Evolutionary conservation across 164 flowering plant species (phyloP).

Genomic region (Vitis labrusca): DNA sequence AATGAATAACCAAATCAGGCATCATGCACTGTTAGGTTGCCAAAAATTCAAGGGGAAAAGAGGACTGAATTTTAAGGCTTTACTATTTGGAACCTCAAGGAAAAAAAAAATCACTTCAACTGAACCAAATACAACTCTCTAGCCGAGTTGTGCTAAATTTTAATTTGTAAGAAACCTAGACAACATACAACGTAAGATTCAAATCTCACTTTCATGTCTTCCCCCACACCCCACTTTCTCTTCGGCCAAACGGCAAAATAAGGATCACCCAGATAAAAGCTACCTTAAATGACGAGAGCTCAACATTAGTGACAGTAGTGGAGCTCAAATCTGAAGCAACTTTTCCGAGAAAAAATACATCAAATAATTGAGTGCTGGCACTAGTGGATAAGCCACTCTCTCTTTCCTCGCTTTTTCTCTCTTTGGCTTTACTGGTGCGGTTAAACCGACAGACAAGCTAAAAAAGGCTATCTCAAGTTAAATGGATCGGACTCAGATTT

Average conservation of each 20-base stretch:
- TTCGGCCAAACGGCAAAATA: not conserved
- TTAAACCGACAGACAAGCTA: too few relatives aligned
- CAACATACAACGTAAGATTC: not conserved
- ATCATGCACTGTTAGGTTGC: too few relatives aligned
- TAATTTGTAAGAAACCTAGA: not conserved
- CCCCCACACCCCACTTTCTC: too few relatives aligned
- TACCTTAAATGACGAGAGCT: not conserved
- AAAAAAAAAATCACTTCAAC: not conserved
- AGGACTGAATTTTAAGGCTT: too few relatives aligned
- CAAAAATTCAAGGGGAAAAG: too few relatives aligned
- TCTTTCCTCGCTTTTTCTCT: not conserved
- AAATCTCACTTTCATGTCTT: too few relatives aligned
- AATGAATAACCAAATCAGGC: not conserved
- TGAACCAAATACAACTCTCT: too few relatives aligned
- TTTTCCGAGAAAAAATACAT: not conserved
- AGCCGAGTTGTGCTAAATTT: too few relatives aligned
- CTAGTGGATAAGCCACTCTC: not conserved
- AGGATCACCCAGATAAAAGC: slow-evolving; percentile 12
- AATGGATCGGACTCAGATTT: too few relatives aligned
- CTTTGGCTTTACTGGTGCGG: too few relatives aligned
- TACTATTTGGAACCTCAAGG: not conserved
- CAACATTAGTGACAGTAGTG: not conserved
- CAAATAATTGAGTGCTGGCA: not conserved
- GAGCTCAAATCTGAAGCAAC: not conserved
- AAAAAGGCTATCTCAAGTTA: too few relatives aligned